Evolutionary conservation across 75 land plant species (phyloP).

Genomic region (Azolla pinnata): DNA sequence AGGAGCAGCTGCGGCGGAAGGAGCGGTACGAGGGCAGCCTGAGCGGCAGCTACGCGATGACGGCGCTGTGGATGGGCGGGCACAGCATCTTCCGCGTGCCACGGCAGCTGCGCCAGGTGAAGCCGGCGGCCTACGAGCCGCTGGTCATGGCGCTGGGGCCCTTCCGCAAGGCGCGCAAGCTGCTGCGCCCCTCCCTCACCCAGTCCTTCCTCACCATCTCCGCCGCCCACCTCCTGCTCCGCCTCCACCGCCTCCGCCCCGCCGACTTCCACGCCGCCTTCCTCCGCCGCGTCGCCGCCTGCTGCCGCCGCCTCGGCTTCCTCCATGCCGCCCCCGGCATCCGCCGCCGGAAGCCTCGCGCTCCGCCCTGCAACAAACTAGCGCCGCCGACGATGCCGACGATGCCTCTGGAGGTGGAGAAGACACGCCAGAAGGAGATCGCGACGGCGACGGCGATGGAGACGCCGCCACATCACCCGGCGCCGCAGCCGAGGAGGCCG

Average conservation of each 20-base stretch:
- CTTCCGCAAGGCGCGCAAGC: not conserved
- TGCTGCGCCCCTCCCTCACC: conserved; percentile 5
- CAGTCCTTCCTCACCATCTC: not conserved
- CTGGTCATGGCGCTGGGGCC: not conserved
- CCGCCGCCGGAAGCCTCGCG: too few relatives aligned
- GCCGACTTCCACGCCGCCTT: not conserved
- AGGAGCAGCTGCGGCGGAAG: not conserved
- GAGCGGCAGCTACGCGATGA: not conserved
- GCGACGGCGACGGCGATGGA: too few relatives aligned
- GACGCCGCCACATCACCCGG: too few relatives aligned
- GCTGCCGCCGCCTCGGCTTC: too few relatives aligned
- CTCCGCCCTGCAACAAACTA: too few relatives aligned
- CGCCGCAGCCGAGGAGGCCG: too few relatives aligned
- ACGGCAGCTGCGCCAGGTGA: not conserved
- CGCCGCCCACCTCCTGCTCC: not conserved
- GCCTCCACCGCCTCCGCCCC: not conserved
- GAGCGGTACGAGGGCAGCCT: not conserved
- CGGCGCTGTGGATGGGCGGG: not conserved
- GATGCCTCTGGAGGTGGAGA: too few relatives aligned
- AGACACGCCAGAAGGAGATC: too few relatives aligned
- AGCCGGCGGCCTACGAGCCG: not conserved
- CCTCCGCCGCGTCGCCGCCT: not conserved
- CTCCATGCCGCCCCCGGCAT: too few relatives aligned
- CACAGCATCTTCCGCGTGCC: conserved; percentile 3
- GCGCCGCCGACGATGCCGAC: too few relatives aligned